phyloP scores from a whole-genome alignment of 768 basidiomycete genomes.

The Dacryopinax primogenitus region DNA sequence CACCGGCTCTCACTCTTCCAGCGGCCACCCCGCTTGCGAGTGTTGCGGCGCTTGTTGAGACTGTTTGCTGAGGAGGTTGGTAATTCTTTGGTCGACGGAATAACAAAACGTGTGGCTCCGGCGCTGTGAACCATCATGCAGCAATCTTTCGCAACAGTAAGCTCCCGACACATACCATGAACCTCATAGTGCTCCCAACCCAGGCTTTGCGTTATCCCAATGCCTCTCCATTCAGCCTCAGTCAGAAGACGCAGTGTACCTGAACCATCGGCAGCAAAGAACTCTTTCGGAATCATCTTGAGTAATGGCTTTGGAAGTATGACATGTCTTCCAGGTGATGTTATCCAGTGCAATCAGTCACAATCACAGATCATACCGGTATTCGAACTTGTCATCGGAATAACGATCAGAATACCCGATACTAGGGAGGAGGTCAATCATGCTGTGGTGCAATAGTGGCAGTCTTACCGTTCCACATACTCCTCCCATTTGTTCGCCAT shows the following conservation, averaged over 20 bases:
- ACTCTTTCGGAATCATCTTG: slow-evolving; percentile 81
- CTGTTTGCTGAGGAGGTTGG: slow-evolving; percentile 13
- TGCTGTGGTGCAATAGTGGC: background rate
- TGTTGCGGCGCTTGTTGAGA: background rate
- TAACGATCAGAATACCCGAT: slow-evolving; percentile 89
- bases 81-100: slow-evolving; percentile 53
- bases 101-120: slow-evolving; percentile 85
- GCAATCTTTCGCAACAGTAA: background rate
- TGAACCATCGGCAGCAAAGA: slow-evolving; percentile 52
- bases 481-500: slow-evolving; percentile 7
- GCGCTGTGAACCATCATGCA: slow-evolving; percentile 38
- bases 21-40: background rate
- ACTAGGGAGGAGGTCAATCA: slow-evolving; percentile 28
- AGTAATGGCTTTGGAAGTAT: slow-evolving; percentile 90
- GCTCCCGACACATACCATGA: slow-evolving; percentile 50
- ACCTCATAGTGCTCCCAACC: slow-evolving; percentile 98
- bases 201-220: slow-evolving; percentile 89
- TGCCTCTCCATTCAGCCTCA: slow-evolving; percentile 89
- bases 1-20: background rate
- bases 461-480: background rate
- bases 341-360: no score
- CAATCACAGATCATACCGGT: slow-evolving; percentile 28
- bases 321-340: slow-evolving; percentile 54
- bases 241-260: slow-evolving; percentile 69
- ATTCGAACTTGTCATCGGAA: slow-evolving; percentile 84